Evolutionary conservation across 371 early-diverging fungal species (phyloP), one percentile per base, ranked within the genome.

Genomic region (Gilbertella persicaria): DNA sequence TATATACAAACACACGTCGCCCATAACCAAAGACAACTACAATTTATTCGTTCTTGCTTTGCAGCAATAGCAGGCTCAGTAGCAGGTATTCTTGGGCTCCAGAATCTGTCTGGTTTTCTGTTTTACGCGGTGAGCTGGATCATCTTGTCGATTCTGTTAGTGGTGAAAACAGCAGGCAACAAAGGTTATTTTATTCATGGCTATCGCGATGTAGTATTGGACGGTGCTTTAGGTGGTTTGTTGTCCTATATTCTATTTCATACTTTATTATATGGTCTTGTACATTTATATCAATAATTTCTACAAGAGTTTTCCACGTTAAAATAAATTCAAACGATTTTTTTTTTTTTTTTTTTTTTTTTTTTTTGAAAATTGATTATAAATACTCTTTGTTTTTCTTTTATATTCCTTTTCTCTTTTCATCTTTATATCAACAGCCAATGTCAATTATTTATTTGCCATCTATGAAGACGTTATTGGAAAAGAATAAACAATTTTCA

Each of bases 201-300:
- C 17, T 66, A 76, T 26, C 64, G 68, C 40, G 83, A 79, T 56
- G 58, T 88, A 17, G 80, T 81, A 45, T 73, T 82, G 1, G 80
- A 86, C 44, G 91, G 90, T 6, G 82, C 90, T 14, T 42, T 83
- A 14, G 85, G 83, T n/a, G 85, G 85, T n/a, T 64, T 90, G 30
- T 73, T 91, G 60, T 84, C 85, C 29, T 91, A 84, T 64, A 79
- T 88, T 44, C 67, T 93, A 52, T 93, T 93, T 64, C 91, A 91
- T 82, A 93, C 94, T n/a, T 67, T 93, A 47, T 71, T 87, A 20
- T 89, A 87, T 47, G 91, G 92, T 39, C 74, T 91, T 55, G 89
- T 91, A 26, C 91, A 91, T 65, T 76, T 92, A 49, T 92, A 90
- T 60, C 88, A 86, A 61, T 86, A 80, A 64, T 55, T n/a, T n/a